A percentile compares a stretch with the other conserved stretches of the same genome.
Conservation (phyloP, 257 asterid species). For the Cordia subcordata region DNA sequence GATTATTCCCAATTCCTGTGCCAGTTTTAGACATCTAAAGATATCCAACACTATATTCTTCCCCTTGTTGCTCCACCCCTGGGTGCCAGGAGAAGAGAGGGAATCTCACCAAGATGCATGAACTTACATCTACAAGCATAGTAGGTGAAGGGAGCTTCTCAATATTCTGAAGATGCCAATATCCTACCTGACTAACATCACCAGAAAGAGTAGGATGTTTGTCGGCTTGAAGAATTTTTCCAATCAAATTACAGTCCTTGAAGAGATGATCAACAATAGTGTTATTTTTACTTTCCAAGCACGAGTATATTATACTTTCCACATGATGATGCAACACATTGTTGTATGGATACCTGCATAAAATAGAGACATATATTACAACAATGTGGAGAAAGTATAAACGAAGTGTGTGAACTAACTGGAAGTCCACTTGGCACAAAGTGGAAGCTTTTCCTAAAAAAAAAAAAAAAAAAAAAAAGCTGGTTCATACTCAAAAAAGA, state of each 20-base stretch:
- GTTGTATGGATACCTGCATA: slow-evolving; percentile 79
- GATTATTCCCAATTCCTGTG: too few relatives aligned
- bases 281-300: slow-evolving; percentile 73
- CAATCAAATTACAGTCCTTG: slow-evolving; percentile 60
- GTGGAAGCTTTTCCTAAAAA: not conserved
- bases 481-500: slow-evolving; percentile 72
- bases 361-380: not conserved
- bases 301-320: slow-evolving; percentile 82
- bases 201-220: slow-evolving; percentile 51
- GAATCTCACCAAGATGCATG: not conserved
- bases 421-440: not conserved
- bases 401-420: not conserved
- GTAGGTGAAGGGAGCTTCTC: not conserved
- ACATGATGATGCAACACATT: slow-evolving; percentile 96
- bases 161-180: not conserved
- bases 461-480: not conserved
- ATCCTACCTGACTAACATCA: slow-evolving; percentile 50
- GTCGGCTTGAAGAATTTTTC: slow-evolving; percentile 70
- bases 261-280: slow-evolving; percentile 65
- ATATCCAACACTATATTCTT: too few relatives aligned
- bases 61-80: too few relatives aligned
- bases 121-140: not conserved
- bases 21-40: too few relatives aligned
- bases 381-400: not conserved
- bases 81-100: not conserved